Conservation (phyloP, 1,284 basidiomycete genomes). For the Pyrrhoderma noxium region DNA sequence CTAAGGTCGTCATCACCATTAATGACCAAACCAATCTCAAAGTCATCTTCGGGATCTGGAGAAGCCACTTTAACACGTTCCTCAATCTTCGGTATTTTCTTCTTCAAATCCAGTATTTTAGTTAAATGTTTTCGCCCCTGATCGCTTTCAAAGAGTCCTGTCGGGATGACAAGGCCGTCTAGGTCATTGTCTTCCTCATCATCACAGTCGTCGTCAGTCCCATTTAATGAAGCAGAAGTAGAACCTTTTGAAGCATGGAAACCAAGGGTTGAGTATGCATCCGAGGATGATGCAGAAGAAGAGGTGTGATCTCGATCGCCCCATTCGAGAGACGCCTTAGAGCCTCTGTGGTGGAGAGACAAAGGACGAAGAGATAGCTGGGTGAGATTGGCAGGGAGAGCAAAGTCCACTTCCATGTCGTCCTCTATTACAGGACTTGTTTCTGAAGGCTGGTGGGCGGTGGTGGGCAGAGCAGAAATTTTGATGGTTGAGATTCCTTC, state of each 20-base stretch:
- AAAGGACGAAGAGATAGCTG: conserved; percentile 69
- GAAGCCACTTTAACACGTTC: conserved; percentile 44
- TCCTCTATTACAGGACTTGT: conserved; percentile 42
- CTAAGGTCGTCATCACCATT: conserved; percentile 74
- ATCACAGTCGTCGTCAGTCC: conserved; percentile 60
- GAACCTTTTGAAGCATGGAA: conserved; percentile 67
- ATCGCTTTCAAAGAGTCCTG: conserved; percentile 63
- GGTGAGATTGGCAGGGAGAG: conserved; percentile 68
- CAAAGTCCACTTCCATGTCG: conserved; percentile 70
- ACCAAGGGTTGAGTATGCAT: conserved; percentile 69
- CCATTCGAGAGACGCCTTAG: conserved; percentile 77
- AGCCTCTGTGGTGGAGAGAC: conserved; percentile 61
- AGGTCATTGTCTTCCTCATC: conserved; percentile 65
- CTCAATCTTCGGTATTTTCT: conserved; percentile 45
- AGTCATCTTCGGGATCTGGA: conserved; percentile 70
- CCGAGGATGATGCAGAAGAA: conserved; percentile 70
- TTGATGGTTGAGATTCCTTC: conserved; percentile 78
- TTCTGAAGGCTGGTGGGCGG: conserved; percentile 23
- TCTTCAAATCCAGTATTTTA: conserved; percentile 69
- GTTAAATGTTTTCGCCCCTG: conserved; percentile 58
- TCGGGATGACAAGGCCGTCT: conserved; percentile 72
- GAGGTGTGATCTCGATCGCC: conserved; percentile 73
- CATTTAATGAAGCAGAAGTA: conserved; percentile 55
- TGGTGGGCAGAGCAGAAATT: conserved; percentile 43
- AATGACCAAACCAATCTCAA: conserved; percentile 74